Evolutionary conservation across 306 rosid species (phyloP).

Genomic region (Medicago arabica): DNA sequence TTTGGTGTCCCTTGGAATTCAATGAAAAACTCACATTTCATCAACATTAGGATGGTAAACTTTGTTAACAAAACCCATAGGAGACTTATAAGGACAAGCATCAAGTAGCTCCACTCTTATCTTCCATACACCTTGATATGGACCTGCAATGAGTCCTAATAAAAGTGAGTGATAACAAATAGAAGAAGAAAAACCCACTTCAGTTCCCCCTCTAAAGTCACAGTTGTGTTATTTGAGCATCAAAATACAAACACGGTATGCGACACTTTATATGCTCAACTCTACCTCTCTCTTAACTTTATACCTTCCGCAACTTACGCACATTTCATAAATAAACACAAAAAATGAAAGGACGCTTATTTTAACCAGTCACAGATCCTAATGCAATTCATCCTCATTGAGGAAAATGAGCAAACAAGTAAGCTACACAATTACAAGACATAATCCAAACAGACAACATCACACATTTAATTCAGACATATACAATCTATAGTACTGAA

Average conservation of each 20-base stretch:
- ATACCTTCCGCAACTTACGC: not conserved
- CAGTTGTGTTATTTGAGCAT: not conserved
- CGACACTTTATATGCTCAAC: too few species aligned
- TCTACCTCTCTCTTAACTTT: too few species aligned
- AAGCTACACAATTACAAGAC: slow-evolving; percentile 41
- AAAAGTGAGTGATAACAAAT: not conserved
- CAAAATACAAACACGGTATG: too few species aligned
- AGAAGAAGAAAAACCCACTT: not conserved
- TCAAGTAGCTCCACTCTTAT: slow-evolving; percentile 83
- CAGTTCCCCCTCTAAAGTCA: not conserved
- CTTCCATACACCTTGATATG: slow-evolving; percentile 84
- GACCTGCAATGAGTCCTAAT: slow-evolving; percentile 60
- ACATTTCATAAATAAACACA: too few species aligned
- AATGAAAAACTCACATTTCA: slow-evolving; percentile 69
- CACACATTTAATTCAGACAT: slow-evolving; percentile 34
- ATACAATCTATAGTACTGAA: slow-evolving; percentile 11
- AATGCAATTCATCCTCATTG: slow-evolving; percentile 35
- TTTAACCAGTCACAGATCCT: slow-evolving; percentile 34
- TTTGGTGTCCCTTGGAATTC: slow-evolving; percentile 5
- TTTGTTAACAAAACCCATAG: slow-evolving; percentile 74
- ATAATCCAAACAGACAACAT: slow-evolving; percentile 22
- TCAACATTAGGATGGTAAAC: slow-evolving; percentile 55
- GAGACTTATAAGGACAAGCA: slow-evolving; percentile 89
- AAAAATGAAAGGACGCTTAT: too few species aligned
- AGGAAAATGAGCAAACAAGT: slow-evolving; percentile 35